Base-by-base conservation (phyloP, 139 green algal genomes). In the Mychonastes homosphaera region DNA sequence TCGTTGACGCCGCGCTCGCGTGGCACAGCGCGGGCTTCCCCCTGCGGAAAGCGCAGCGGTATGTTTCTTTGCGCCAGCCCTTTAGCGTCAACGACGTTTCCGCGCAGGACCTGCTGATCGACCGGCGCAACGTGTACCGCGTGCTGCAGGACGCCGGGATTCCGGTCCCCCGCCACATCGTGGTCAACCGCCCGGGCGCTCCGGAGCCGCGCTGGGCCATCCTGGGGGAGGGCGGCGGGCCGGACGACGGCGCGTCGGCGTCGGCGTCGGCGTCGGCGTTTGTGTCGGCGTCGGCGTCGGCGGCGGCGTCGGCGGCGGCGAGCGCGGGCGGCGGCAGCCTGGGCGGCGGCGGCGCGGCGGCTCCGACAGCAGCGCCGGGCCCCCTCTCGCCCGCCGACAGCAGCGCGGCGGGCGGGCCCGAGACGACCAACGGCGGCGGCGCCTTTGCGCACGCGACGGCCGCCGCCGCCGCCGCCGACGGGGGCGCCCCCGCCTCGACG, bases 21-120 rank as follows among this genome's bases (percentile, higher is more conserved):
- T 99, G 94, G 86, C 87, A 95, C 78, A 90, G 75, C 32, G 79
- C 91, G 7, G 87, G 87, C n/a, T 99, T 97, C 48, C 92, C 92
- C 0, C 69, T 99, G 12, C 55, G 74, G 15, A 98, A 97, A 79
- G 91, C 79, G 7, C 62, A 67, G 60, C 39, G 39, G 1, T 67
- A 67, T 8, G 50, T 58, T 0, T 59, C 62, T 13, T 71, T 96
- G 54, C 64, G 84, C 27, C 80, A 81, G 52, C 92, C 92, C 9
- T 97, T 95, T 71, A 69, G 96, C 13, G 80, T 99, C 53, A 99
- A 99, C 67, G 87, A 98, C 60, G 71, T 96, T 35, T 53, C 71
- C 36, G 53, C 71, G 39, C 90, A 96, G 76, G 75, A 88, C 41
- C 61, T 80, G 10, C 76, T 99, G 40, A 64, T 96, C 51, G 92